Percentiles rank a stretch among this genome's conserved stretches.
These are phyloP conservation scores for Hypoxylon trugodes DNA, from an alignment of 495 filamentous ascomycete species.

Conservation along the genomic window DNA sequence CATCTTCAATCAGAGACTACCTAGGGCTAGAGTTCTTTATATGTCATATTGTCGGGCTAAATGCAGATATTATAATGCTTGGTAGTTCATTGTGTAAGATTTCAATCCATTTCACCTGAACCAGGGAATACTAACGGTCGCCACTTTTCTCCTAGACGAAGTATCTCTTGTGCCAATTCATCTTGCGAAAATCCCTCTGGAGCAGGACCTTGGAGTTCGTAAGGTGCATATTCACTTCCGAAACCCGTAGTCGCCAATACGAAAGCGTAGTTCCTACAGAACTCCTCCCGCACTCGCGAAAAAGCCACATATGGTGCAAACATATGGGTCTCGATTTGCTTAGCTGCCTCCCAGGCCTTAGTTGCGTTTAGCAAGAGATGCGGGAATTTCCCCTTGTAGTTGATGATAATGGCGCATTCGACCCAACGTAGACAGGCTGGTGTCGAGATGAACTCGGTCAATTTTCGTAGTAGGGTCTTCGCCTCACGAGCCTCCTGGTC, in stretches of 20 bases:
- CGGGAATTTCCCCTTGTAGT: slow-evolving; percentile 34
- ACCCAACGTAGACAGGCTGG: slow-evolving; percentile 40
- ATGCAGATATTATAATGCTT: too few relatives aligned
- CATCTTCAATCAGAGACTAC: too few relatives aligned
- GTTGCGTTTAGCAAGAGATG: slow-evolving; percentile 37
- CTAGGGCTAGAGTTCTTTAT: too few relatives aligned
- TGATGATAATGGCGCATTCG: slow-evolving; percentile 41
- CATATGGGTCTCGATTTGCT: background rate
- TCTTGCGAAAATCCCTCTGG: background rate
- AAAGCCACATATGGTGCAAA: slow-evolving; percentile 23
- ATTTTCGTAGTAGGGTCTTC: slow-evolving; percentile 15
- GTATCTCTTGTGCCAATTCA: slow-evolving; percentile 12
- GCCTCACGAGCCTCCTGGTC: slow-evolving; percentile 16
- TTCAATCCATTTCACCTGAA: background rate
- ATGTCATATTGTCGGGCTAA: too few relatives aligned
- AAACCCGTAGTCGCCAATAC: slow-evolving; percentile 18
- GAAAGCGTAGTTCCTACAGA: slow-evolving; percentile 13
- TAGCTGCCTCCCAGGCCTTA: slow-evolving; percentile 18
- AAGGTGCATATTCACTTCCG: slow-evolving; percentile 1
- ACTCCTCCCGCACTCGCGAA: slow-evolving; percentile 10
- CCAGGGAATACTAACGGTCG: slow-evolving; percentile 8
- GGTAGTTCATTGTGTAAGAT: background rate
- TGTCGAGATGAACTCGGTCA: slow-evolving; percentile 22
- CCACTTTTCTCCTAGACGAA: slow-evolving; percentile 16
- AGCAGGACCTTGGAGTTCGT: slow-evolving; percentile 10